Percentiles rank a stretch among this genome's conserved stretches.
phyloP scores from a whole-genome alignment of 2,329 filamentous ascomycete species.

The Alternaria longipes region DNA sequence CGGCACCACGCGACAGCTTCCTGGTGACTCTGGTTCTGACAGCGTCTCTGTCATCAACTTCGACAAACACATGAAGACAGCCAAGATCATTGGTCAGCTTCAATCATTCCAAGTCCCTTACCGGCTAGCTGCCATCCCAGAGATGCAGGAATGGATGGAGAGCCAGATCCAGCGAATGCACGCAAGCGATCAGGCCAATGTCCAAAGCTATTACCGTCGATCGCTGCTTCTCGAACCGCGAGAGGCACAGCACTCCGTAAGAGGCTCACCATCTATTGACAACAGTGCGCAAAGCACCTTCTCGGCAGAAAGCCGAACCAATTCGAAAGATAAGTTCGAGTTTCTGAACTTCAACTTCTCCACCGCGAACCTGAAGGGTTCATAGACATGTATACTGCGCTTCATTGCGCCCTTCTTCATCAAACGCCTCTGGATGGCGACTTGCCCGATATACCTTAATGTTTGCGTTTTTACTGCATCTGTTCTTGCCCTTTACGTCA shows the following conservation, averaged over 20 bases:
- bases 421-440: conserved; percentile 18
- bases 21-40: conserved; percentile 64
- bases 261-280: conserved; percentile 39
- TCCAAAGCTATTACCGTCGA: conserved; percentile 79
- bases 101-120: conserved; percentile 97
- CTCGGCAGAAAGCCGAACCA: conserved; percentile 41
- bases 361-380: conserved; percentile 43
- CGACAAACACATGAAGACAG: conserved; percentile 93
- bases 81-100: conserved; percentile 93
- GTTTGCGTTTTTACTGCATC: conserved; percentile 32
- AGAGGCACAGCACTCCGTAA: conserved; percentile 54
- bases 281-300: conserved; percentile 37
- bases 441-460: conserved; percentile 33
- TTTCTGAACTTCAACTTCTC: conserved; percentile 52
- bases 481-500: conserved; percentile 33
- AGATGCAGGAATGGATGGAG: conserved; percentile 93
- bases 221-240: conserved; percentile 84
- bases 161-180: conserved; percentile 81
- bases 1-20: conserved; percentile 80
- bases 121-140: conserved; percentile 79
- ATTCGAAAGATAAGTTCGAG: conserved; percentile 49
- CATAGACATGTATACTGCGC: conserved; percentile 35
- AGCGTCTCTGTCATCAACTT: conserved; percentile 91
- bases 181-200: conserved; percentile 67
- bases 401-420: conserved; percentile 30